Conservation (phyloP, 139 green algal genomes). For the Ettlia oleoabundans region DNA sequence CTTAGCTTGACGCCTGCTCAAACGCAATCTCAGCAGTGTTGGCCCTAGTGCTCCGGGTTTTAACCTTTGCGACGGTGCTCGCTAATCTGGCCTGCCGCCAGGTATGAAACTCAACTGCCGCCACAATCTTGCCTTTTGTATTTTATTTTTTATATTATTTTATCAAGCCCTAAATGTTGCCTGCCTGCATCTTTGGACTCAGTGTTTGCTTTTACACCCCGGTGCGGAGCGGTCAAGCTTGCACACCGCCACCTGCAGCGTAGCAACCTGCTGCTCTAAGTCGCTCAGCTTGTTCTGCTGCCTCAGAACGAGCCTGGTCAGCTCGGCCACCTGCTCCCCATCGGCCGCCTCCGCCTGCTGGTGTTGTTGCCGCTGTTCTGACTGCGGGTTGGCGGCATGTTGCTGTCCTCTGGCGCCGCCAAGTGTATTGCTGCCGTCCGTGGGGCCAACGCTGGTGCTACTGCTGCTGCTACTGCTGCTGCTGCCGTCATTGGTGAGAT, state of each 20-base stretch:
- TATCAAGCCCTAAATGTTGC: neutral
- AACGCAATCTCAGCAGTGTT: too few relatives aligned
- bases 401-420: neutral
- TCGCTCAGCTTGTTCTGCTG: conserved; percentile 38
- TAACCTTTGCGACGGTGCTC: too few relatives aligned
- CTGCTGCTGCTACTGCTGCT: neutral
- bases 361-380: neutral
- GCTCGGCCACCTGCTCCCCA: neutral
- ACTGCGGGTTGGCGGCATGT: neutral
- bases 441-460: too few relatives aligned
- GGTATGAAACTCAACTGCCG: too few relatives aligned
- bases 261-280: conserved; percentile 5
- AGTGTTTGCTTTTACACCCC: neutral
- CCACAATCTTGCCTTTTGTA: neutral
- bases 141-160: neutral
- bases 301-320: conserved; percentile 27
- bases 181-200: neutral
- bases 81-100: too few relatives aligned
- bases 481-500: neutral
- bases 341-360: neutral
- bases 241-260: conserved; percentile 4
- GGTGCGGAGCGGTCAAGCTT: conserved; percentile 4
- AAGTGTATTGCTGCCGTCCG: neutral
- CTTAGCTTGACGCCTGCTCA: too few relatives aligned
- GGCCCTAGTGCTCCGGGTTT: too few relatives aligned